phyloP scores from a whole-genome alignment of 2,329 filamentous ascomycete species.

The Plenodomus lindquistii region DNA sequence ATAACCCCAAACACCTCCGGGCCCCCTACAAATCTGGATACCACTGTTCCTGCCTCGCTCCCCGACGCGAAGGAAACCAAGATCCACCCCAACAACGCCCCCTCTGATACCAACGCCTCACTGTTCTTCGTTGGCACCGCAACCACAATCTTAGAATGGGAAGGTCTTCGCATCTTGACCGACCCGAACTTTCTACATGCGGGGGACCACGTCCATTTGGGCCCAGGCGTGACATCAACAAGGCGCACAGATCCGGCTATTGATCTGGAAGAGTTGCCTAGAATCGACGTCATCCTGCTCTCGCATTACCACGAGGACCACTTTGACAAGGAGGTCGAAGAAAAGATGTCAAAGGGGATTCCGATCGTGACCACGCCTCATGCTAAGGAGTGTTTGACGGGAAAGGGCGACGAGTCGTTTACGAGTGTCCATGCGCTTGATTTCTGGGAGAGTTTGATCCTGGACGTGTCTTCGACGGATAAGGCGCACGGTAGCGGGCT shows the following conservation, averaged over 20 bases:
- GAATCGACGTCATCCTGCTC: constrained; percentile 63
- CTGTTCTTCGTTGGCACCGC: constrained; percentile 62
- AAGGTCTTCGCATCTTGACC: constrained; percentile 58
- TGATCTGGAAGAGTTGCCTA: constrained; percentile 62
- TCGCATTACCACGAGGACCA: constrained; percentile 68
- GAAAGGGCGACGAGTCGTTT: constrained; percentile 56
- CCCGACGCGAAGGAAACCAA: constrained; percentile 52
- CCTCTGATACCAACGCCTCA: constrained; percentile 48
- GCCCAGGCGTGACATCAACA: constrained; percentile 62
- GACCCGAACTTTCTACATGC: constrained; percentile 62
- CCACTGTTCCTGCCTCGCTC: constrained; percentile 38
- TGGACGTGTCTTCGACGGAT: constrained; percentile 46
- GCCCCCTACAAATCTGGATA: constrained; percentile 47
- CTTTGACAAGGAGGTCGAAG: constrained; percentile 59
- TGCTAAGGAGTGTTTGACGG: constrained; percentile 57
- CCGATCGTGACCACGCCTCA: constrained; percentile 67
- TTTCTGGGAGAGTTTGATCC: constrained; percentile 57
- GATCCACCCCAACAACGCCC: constrained; percentile 46
- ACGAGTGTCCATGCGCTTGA: constrained; percentile 60
- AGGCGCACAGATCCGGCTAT: constrained; percentile 63
- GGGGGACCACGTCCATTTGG: constrained; percentile 68
- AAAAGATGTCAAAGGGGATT: constrained; percentile 56
- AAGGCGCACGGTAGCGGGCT: constrained; percentile 8
- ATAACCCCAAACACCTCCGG: constrained; percentile 45
- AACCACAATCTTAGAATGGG: constrained; percentile 61